Base-by-base conservation (phyloP, 2,329 filamentous ascomycete species). In the Curvularia hawaiiensis region DNA sequence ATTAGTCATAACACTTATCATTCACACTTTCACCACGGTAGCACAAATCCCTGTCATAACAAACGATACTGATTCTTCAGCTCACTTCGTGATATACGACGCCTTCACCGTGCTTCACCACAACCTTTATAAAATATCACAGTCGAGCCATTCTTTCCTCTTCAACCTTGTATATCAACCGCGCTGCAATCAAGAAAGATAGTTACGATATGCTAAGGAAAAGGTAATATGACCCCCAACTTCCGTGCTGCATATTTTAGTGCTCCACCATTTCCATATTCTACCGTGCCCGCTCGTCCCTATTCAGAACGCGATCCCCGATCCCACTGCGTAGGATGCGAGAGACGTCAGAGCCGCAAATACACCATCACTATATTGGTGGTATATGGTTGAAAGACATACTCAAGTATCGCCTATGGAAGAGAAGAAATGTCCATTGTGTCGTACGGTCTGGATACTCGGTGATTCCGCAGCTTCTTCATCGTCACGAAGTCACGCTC, bases 341-440 rank as follows among this genome's bases (percentile, higher is more conserved):
- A 24, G 9, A 26, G 11, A 26, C 14, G 26, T 16, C 22, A 12
- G 40, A 43, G 22, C 40, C 12, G 40, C 40, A 9, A 12, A n/a
- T 44, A 22, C 33, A 28, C 16, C 22, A 22, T 20, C 67, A 70
- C 40, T 40, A 51, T 9, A 54, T 70, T 24, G 63, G 67, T 2
- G 16, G 33, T 11, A 47, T 14, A 1, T 71, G 67, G 45, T 53
- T 69, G 2, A 41, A 44, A 12, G 18, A 47, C 2, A 50, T 68
- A 7, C 45, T 71, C 3, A 35, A 38, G 22, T 52, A 18, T 12
- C 43, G 53, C 54, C 60, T 1, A 22, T 22, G 5, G 43, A 54
- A 10, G 59, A 61, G n/a, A 69, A 65, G 54, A 60, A 39, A 16
- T 69, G 67, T 48, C 65, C 63, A 5, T 18, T 68, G n/a, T 70